phyloP scores from a whole-genome alignment of 345 rosid species.

The Gossypium ekmanianum region DNA sequence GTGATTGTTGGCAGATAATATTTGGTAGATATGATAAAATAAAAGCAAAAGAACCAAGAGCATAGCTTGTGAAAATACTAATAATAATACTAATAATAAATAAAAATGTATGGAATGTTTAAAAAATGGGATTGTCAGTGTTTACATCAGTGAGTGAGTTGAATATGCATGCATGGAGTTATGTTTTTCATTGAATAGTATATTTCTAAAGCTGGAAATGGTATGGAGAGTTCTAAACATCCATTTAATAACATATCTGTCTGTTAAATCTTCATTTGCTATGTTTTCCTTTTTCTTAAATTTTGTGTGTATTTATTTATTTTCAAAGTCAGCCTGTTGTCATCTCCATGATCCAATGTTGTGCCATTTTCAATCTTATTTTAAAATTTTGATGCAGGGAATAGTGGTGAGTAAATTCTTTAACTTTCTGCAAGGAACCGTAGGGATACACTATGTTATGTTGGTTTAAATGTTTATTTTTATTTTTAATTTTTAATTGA shows the following conservation, averaged over 20 bases:
- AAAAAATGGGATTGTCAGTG: not conserved
- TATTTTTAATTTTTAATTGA: not conserved
- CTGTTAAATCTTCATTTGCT: not conserved
- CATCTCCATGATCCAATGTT: slow-evolving; percentile 20
- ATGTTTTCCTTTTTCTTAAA: not conserved
- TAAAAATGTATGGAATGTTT: too few relatives aligned
- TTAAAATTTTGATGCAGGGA: slow-evolving; percentile 7
- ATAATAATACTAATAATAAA: not conserved
- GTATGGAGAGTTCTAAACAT: slow-evolving; percentile 13
- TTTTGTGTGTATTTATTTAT: slow-evolving; percentile 5
- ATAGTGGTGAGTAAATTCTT: slow-evolving; percentile 26
- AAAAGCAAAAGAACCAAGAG: not conserved
- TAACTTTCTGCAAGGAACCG: slow-evolving; percentile 6
- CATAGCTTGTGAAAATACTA: not conserved
- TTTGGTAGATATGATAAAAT: not conserved
- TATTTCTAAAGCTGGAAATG: slow-evolving; percentile 2
- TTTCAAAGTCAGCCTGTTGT: slow-evolving; percentile 23
- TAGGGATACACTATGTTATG: slow-evolving; percentile 31
- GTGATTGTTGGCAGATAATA: slow-evolving; percentile 32
- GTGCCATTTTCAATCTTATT: slow-evolving; percentile 1
- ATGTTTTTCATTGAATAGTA: not conserved
- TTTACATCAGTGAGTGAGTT: not conserved
- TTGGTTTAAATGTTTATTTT: slow-evolving; percentile 18
- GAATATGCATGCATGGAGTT: not conserved
- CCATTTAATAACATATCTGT: not conserved